phyloP scores from a whole-genome alignment of 176 grass and related monocot genomes.

The Eleusine indica region DNA sequence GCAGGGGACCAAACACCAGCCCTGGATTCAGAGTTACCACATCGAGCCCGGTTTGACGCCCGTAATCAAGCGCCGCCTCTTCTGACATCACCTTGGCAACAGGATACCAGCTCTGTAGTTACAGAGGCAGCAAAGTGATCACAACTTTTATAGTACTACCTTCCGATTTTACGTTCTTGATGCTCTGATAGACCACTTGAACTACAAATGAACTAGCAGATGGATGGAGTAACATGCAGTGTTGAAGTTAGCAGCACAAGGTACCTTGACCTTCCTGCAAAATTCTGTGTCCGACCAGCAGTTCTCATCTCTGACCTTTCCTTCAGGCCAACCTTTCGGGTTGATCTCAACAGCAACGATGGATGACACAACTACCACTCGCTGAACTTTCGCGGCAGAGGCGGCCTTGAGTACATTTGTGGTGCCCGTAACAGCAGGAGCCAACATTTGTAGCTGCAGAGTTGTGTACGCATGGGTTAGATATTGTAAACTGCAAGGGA shows the following conservation, averaged over 20 bases:
- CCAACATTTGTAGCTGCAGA: conserved; percentile 22
- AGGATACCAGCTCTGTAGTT: conserved; percentile 43
- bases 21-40: conserved; percentile 41
- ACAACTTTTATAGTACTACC: too few species aligned
- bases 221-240: too few species aligned
- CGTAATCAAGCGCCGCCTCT: conserved; percentile 38
- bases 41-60: conserved; percentile 10
- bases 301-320: conserved; percentile 43
- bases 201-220: too few species aligned
- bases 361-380: conserved; percentile 46
- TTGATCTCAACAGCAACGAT: conserved; percentile 33
- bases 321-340: conserved; percentile 46
- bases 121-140: neutral
- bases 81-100: conserved; percentile 53
- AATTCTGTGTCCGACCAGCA: conserved; percentile 54
- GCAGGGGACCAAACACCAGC: conserved; percentile 37
- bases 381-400: conserved; percentile 5
- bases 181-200: too few species aligned
- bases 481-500: neutral
- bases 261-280: conserved; percentile 42
- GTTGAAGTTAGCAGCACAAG: neutral
- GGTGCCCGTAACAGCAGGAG: conserved; percentile 43
- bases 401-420: conserved; percentile 45
- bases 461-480: neutral
- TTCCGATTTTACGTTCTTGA: too few species aligned